These are phyloP conservation scores for Tetrapisispora iriomotensis DNA, from an alignment of 805 yeast genomes.

Conservation along the genomic window DNA sequence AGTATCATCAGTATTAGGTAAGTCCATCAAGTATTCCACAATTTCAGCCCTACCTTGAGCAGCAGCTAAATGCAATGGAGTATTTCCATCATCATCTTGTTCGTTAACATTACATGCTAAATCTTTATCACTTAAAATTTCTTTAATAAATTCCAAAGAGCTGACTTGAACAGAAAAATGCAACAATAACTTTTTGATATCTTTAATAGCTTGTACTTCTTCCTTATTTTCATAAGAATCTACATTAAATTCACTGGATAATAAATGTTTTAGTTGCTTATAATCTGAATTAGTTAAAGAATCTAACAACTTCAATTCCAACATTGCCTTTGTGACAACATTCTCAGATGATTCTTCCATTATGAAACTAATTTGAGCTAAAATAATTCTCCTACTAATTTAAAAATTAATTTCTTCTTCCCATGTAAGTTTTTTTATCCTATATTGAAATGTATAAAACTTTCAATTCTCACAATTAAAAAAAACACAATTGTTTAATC, in stretches of 20 bases:
- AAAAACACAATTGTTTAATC: too few species aligned
- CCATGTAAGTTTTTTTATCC: too few species aligned
- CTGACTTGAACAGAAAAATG: constrained; percentile 87
- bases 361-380: too few species aligned
- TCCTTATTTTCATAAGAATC: constrained; percentile 21
- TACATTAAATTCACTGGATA: constrained; percentile 8
- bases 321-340: constrained; percentile 34
- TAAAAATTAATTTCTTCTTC: too few species aligned
- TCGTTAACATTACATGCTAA: constrained; percentile 51
- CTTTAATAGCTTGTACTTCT: constrained; percentile 34
- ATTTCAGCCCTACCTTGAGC: constrained; percentile 63
- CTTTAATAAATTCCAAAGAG: constrained; percentile 44
- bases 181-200: constrained; percentile 40
- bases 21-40: constrained; percentile 52
- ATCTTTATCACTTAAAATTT: constrained; percentile 28
- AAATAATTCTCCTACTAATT: too few species aligned
- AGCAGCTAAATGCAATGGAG: constrained; percentile 88
- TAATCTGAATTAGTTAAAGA: constrained; percentile 36
- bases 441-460: too few species aligned
- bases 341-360: too few species aligned
- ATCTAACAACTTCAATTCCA: constrained; percentile 54
- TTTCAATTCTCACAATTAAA: too few species aligned
- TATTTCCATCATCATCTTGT: constrained; percentile 74
- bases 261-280: constrained; percentile 12
- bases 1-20: constrained; percentile 72